Base-by-base conservation (phyloP, 2,329 filamentous ascomycete genomes). In the Colletotrichum gigasporum region DNA sequence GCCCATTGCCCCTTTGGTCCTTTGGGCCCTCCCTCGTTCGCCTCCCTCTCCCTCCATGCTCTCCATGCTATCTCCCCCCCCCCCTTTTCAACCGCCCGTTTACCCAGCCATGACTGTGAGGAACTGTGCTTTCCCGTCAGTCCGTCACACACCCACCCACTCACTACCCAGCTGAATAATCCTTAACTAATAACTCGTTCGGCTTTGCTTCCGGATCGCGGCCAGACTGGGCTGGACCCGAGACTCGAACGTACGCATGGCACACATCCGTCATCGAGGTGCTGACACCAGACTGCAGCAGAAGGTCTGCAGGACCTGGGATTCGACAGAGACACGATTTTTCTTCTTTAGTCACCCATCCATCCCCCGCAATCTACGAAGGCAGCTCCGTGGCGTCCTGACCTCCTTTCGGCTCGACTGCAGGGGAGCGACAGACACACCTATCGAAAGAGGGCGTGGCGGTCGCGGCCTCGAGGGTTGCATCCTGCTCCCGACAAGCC, bases 401-500 rank as follows among this genome's bases (percentile, higher is more conserved):
- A 42, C 59, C 26, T 44, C 35, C 35, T 39, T 35, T 14, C 32
- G 18, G 7, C 22, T 24, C 10, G 30, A 9, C 50, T 50, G 54
- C 54, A 58, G 44, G 54, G 42, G 16, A 22, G 30, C 42, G 28
- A 35, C 42, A 50, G 44, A 50, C 16, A 39, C 42, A 35, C 41
- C 12, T 12, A 16, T 54, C 34, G 26, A 35, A n/a, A 55, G 52
- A 44, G 24, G 41, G 30, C 53, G 32, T 14, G 32, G 41, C 9
- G 24, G 11, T 16, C 26, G 18, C 18, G 16, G 47, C 20, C 37
- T 24, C 18, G 6, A 64, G 41, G 47, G 41, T 53, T 30, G 32
- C 55, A 48, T 47, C 47, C n/a, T 48, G 16, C 60, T 45, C 61
- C 55, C 60, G 55, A 35, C 47, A 52, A 42, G 55, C 51, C 60